Evolutionary conservation across 768 basidiomycete genomes (phyloP).

Genomic region (Tulasnella sp.): DNA sequence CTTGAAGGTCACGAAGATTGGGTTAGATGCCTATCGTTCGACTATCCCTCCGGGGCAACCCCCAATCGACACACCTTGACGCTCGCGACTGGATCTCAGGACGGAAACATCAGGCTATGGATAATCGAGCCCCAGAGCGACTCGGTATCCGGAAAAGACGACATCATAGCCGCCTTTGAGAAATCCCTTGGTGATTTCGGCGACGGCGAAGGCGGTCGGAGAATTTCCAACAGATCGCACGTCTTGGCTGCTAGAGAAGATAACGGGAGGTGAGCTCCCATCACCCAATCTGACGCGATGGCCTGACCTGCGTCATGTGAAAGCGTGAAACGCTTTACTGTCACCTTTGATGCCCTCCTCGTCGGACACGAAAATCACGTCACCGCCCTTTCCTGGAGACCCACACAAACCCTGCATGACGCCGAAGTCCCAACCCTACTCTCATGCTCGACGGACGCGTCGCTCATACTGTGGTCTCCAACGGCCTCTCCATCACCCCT

Average conservation of each 20-base stretch:
- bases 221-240: constrained; percentile 44
- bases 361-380: constrained; percentile 93
- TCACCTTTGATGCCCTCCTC: constrained; percentile 87
- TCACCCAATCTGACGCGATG: background rate
- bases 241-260: constrained; percentile 7
- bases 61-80: constrained; percentile 39
- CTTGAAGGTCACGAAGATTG: constrained; percentile 86
- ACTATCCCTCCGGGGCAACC: constrained; percentile 24
- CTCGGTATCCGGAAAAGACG: constrained; percentile 34
- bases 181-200: constrained; percentile 58
- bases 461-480: constrained; percentile 77
- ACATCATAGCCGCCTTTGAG: constrained; percentile 80
- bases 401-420: constrained; percentile 22
- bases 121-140: constrained; percentile 45
- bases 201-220: constrained; percentile 58
- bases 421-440: constrained; percentile 44
- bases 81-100: constrained; percentile 91
- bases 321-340: constrained; percentile 44
- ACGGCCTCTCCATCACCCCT: constrained; percentile 42
- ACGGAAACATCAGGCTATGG: constrained; percentile 89
- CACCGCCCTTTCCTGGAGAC: constrained; percentile 78
- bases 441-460: constrained; percentile 93
- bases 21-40: constrained; percentile 73
- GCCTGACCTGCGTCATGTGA: background rate
- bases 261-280: constrained; percentile 29